Conservation (phyloP, 768 basidiomycete species). For the Amylocystis lapponica region DNA sequence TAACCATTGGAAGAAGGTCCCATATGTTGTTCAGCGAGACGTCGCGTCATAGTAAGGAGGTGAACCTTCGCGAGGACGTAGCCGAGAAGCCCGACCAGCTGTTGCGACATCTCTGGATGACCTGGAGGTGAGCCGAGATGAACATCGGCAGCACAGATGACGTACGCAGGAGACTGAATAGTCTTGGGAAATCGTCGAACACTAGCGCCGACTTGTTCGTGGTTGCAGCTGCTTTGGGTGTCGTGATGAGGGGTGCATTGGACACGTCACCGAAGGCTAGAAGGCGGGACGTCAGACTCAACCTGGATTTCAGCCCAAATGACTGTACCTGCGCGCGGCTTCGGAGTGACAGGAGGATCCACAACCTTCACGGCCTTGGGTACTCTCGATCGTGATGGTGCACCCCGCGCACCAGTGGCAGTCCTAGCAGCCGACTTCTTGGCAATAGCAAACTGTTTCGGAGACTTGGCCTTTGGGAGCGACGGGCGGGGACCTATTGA, state of each 20-base stretch:
- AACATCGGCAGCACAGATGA: constrained; percentile 1
- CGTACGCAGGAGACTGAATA: constrained; percentile 54
- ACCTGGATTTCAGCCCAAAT: neutral
- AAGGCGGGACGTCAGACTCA: constrained; percentile 5
- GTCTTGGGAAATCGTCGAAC: constrained; percentile 23
- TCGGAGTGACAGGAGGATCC: constrained; percentile 36
- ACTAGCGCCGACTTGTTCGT: constrained; percentile 6
- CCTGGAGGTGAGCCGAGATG: no score
- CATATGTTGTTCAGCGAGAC: constrained; percentile 46
- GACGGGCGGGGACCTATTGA: neutral
- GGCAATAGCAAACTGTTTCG: neutral
- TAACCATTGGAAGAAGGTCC: constrained; percentile 24
- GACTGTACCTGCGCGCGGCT: constrained; percentile 31
- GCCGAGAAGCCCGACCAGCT: constrained; percentile 66
- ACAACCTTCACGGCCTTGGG: constrained; percentile 13
- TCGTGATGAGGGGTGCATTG: constrained; percentile 5
- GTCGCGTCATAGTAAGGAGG: constrained; percentile 57
- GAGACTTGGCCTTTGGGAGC: constrained; percentile 4
- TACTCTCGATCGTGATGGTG: no score
- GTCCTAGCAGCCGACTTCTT: constrained; percentile 3
- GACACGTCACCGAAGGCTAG: constrained; percentile 15
- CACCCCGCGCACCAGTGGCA: no score
- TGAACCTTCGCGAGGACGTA: constrained; percentile 62
- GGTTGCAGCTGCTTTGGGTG: constrained; percentile 15
- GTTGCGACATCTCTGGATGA: constrained; percentile 48